Evolutionary conservation across 2,329 filamentous ascomycete genomes (phyloP), one percentile per base, ranked within the genome.

Genomic region (Amylocarpus encephaloides): DNA sequence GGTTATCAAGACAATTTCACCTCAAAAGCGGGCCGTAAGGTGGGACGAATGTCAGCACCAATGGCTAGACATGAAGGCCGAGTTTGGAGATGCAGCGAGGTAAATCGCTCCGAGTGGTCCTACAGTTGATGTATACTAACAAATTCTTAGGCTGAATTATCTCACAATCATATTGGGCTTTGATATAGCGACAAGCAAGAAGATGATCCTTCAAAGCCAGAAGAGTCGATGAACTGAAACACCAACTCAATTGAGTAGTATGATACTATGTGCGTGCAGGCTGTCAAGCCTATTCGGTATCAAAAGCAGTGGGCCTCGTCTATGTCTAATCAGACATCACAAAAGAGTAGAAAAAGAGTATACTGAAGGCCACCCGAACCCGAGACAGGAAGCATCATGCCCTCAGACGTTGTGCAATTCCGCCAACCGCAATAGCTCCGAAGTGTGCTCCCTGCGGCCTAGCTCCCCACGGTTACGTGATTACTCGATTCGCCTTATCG

Each of bases 1-100:
- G 48, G 81, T 86, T 46, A 78, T 96, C 52, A 98, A 97, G 74
- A 87, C 80, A 15, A 83, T 97, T 32, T 78, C 85, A 53, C 75
- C 80, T 5, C 78, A 80, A 61, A 77, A 80, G 64, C 78, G 88
- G 55, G 79, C 78, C 1, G 67, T 72, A 26, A 78, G 80, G 13
- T 88, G 85, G 83, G 84, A 87, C 62, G 77, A 82, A 60, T 88
- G 86, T 64, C 82, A 88, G 67, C 75, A 85, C 58, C 78, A 82
- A 55, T 92, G 94, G 68, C 82, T 87, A 62, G 78, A 80, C 53
- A 77, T 89, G 64, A 85, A 83, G 70, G 76, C 78, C 63, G 76
- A 78, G 64, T 78, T 90, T 65, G 79, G 80, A 40, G 77, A 75
- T 46, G 82, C 86, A 61, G 86, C 89, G 60, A 92, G 87, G 90